Base-by-base conservation (phyloP, 2,329 filamentous ascomycete species). In the Claviceps sp. region DNA sequence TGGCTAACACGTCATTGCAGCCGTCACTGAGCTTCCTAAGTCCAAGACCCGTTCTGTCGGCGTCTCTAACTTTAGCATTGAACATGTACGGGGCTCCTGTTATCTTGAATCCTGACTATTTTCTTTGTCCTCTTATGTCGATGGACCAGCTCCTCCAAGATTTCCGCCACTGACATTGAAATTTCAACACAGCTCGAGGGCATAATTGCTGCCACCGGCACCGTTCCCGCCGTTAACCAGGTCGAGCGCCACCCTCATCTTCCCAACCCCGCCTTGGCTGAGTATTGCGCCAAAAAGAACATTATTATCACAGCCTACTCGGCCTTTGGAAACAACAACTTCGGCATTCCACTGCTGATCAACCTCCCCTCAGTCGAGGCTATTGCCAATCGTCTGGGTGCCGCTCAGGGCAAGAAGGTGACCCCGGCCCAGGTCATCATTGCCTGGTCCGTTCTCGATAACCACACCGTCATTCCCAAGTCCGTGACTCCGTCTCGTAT, bases 401-500 rank as follows among this genome's bases (percentile, higher is more conserved):
- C 58, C 49, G 55, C 58, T 51, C 62, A 64, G 58, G 64, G 65
- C 56, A 66, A 63, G 68, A 59, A 58, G 46, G 67, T 70, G 54
- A 71, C 69, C 13, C 62, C 67, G 16, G 70, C 71, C 45, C 71
- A 73, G 59, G 69, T 72, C 55, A 61, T 73, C 73, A 65, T 81
- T 69, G 63, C 82, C 71, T 82, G 81, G 79, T 65, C 71, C 70
- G 63, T 75, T 68, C 59, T 74, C 45, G 67, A 79, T 58, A 82
- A 81, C 51, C 82, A 82, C 67, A 79, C 74, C 59, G 85, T 89
- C 58, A 87, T 89, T 59, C 85, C 85, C 61, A 89, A 89, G 74
- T 83, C 77, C 20, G 83, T 87, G 56, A 87, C 77, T 52, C 73
- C 79, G 48, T 72, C 73, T 37, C 78, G 85, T 53, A 89, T 89